Percentiles rank a stretch among this genome's conserved stretches.
phyloP scores from a whole-genome alignment of 148 eudicot genomes.

The Mesembryanthemum crystallinum region DNA sequence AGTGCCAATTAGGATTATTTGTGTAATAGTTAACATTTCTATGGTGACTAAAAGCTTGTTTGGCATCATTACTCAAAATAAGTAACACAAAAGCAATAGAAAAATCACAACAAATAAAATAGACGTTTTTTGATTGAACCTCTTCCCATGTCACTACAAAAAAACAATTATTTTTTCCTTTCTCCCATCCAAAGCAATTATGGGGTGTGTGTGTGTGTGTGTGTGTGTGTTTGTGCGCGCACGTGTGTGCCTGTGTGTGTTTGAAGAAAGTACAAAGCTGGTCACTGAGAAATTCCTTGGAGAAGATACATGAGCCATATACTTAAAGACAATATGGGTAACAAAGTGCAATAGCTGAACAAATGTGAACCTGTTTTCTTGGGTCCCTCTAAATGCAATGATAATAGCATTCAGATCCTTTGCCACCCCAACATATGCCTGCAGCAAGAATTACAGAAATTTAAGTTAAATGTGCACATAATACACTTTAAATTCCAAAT shows the following conservation, averaged over 20 bases:
- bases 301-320: no score
- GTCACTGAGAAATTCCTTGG: no score
- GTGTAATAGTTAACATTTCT: neutral
- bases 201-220: no score
- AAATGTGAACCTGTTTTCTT: constrained; percentile 68
- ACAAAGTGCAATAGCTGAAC: constrained; percentile 9
- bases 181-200: no score
- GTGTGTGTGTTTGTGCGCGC: no score
- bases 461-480: neutral
- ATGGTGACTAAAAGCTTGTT: neutral
- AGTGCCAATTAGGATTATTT: neutral
- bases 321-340: neutral
- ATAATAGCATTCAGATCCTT: constrained; percentile 72
- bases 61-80: neutral
- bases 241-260: no score
- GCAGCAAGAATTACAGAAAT: constrained; percentile 26
- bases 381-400: constrained; percentile 94
- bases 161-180: no score
- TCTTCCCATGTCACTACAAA: no score
- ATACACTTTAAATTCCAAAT: neutral
- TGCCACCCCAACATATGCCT: constrained; percentile 96
- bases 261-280: no score
- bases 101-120: no score
- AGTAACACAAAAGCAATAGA: neutral
- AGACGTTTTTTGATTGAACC: no score